Evolutionary conservation across 2,329 filamentous ascomycete species (phyloP), one percentile per base, ranked within the genome.

Genomic region (Cytospora leucostoma): DNA sequence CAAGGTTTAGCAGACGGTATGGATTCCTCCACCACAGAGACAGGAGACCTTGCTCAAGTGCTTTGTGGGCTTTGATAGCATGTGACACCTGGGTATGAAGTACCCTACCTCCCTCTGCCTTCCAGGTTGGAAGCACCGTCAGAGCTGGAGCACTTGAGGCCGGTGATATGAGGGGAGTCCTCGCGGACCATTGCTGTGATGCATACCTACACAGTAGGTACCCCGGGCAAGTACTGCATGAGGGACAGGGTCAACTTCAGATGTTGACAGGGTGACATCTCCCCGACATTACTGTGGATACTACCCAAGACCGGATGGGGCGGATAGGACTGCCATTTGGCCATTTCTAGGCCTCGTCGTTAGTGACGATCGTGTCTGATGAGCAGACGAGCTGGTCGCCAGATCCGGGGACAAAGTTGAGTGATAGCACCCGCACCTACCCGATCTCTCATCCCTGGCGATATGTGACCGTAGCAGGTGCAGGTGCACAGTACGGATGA

Each of bases 331-430:
- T 47, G 44, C 17, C 44, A 47, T 21, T 47, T 7, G 11, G 44
- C 17, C 44, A 21, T 21, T 47, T n/a, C 17, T 47, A 19, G 44
- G 17, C n/a, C 10, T 47, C 44, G 10, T 47, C 44, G 21, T 7
- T 19, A 47, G 2, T 47, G 44, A 47, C 21, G 44, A 47, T 47
- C n/a, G 44, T 21, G 44, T 7, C 21, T 47, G n/a, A 47, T n/a
- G 44, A 47, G 44, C 44, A 19, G 44, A 47, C 44, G 44, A 47
- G 44, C 44, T 47, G 44, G 44, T 47, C 44, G 44, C 44, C 44
- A 47, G 44, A 47, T 47, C n/a, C n/a, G 44, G 44, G 44, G 44
- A 47, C 44, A 11, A 47, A 19, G 5, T 47, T 47, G 44, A 47
- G n/a, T 47, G 44, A 4, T 19, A 4, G 40, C n/a, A 47, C 19